These are phyloP conservation scores for Sporisorium sorghi DNA, from an alignment of 1,284 basidiomycete genomes.

Conservation along the genomic window DNA sequence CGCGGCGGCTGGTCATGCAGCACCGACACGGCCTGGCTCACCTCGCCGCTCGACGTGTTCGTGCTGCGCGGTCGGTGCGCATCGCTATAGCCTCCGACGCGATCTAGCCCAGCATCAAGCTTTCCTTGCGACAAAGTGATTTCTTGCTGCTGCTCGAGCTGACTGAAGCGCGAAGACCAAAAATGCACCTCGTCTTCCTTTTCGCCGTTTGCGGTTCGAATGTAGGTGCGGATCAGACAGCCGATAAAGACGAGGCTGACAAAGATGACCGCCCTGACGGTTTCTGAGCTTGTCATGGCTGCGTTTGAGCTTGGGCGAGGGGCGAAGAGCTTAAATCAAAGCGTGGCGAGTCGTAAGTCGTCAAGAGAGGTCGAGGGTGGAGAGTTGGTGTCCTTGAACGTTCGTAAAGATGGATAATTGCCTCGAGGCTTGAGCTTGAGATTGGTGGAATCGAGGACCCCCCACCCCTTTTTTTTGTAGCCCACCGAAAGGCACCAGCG, in stretches of 20 bases:
- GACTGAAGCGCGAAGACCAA: slow-evolving; percentile 41
- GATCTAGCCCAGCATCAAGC: background rate
- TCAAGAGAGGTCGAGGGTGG: background rate
- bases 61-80: slow-evolving; percentile 22
- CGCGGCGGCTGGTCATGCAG: slow-evolving; percentile 40
- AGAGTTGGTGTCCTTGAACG: background rate
- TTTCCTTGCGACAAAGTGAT: background rate
- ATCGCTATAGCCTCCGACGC: no score
- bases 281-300: slow-evolving; percentile 42
- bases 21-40: slow-evolving; percentile 40
- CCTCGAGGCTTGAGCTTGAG: background rate
- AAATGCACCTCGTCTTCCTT: slow-evolving; percentile 45
- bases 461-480: no score
- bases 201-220: slow-evolving; percentile 47
- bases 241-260: slow-evolving; percentile 35
- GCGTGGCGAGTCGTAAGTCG: background rate
- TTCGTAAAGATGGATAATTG: no score
- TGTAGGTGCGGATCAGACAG: slow-evolving; percentile 50
- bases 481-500: no score
- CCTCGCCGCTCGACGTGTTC: slow-evolving; percentile 43
- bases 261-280: slow-evolving; percentile 36
- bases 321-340: background rate
- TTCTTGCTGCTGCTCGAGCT: slow-evolving; percentile 9
- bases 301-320: slow-evolving; percentile 5
- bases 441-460: background rate